phyloP scores from a whole-genome alignment of 2,329 filamentous ascomycete genomes.

The Cytospora chrysosperma region DNA sequence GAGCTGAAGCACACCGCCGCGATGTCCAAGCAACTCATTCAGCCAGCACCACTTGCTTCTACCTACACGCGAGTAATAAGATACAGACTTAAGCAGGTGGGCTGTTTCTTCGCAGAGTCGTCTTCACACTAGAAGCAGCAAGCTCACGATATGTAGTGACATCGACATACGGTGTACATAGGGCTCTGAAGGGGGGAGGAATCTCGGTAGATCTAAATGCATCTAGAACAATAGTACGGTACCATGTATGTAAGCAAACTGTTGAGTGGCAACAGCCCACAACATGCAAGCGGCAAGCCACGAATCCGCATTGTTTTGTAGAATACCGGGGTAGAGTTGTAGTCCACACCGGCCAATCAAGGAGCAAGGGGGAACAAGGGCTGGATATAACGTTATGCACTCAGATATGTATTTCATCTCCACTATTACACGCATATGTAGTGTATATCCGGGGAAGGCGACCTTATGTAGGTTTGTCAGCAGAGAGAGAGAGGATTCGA shows the following conservation, averaged over 20 bases:
- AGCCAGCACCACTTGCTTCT: background rate
- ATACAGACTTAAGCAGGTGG: too few species aligned
- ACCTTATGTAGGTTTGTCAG: too few species aligned
- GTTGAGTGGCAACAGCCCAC: background rate
- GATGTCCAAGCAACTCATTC: slow-evolving; percentile 1
- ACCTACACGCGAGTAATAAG: too few species aligned
- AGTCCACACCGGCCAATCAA: too few species aligned
- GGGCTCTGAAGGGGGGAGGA: background rate
- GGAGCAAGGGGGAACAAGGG: too few species aligned
- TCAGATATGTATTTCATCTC: too few species aligned
- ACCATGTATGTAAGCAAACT: background rate
- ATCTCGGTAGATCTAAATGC: too few species aligned
- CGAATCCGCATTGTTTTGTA: background rate
- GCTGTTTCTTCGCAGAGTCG: background rate
- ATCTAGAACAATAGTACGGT: background rate
- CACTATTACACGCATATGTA: too few species aligned
- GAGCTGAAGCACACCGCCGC: slow-evolving; percentile 1
- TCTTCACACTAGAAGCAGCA: background rate
- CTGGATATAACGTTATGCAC: too few species aligned
- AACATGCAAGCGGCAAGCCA: background rate
- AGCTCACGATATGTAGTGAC: background rate
- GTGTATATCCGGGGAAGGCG: too few species aligned
- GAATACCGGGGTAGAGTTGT: too few species aligned
- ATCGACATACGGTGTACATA: background rate
- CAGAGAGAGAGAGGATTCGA: too few species aligned